Base-by-base conservation (phyloP, 495 filamentous ascomycete genomes). In the Penicillium silybi region DNA sequence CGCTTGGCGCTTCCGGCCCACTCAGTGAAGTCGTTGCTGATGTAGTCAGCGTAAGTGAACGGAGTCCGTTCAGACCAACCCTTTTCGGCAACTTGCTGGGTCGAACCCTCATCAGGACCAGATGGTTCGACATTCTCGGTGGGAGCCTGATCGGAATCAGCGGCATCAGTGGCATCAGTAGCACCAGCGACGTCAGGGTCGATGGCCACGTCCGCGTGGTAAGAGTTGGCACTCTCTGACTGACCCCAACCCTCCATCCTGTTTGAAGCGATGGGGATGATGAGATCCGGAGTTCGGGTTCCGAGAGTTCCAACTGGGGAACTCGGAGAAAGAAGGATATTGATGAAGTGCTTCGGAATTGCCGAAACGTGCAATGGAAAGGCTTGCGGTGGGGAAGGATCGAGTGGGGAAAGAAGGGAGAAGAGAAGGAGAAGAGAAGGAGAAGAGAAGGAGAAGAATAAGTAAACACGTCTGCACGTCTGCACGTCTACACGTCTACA, bases 1-100 rank as follows among this genome's bases (percentile, higher is more conserved):
- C 84, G 78, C 1, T 58, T 59, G 22, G 84, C 84, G 48, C 79
- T 80, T 13, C 74, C 71, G 48, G 75, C 75, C 84, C 84, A 88
- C 8, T 61, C 58, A 4, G 68, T 62, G 16, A 61, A 34, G 1
- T 68, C 50, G 16, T 59, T 58, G 27, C 38, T 67, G 20, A 56
- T 67, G 56, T 78, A 79, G 53, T 69, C 50, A 38, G 71, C 50
- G 55, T 88, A 88, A 47, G 85, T 68, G 46, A 82, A 84, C 0
- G 70, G 63, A 16, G 71, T 60, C 13, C 72, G 74, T 17, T 71
- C 55, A 20, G 62, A 71, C 87, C 87, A 89, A 5, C 78, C 78
- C 6, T 6, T 16, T 8, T n/a, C 37, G 9, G 37, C 37, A 19
- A 39, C 37, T 9, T 19, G n/a, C n/a, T 11, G 11, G 9, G 11